phyloP scores from a whole-genome alignment of 2,329 filamentous ascomycete species.

The Claviceps sorghi region DNA sequence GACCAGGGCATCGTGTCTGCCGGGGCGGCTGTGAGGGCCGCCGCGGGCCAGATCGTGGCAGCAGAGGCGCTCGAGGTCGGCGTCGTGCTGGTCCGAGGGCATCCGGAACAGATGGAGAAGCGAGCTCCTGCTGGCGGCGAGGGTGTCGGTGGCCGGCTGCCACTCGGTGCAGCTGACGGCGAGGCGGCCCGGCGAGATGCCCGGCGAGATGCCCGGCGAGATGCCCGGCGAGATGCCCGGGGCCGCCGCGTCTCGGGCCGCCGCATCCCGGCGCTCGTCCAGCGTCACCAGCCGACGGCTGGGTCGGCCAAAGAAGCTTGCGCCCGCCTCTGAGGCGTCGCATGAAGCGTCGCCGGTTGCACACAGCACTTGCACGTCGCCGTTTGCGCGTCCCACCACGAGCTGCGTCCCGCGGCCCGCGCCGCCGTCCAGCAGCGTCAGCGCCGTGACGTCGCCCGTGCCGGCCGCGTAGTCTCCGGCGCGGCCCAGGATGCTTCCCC shows the following conservation, averaged over 20 bases:
- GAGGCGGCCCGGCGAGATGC: conserved; percentile 10
- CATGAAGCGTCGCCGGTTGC: too few species aligned
- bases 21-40: too few species aligned
- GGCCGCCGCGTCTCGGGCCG: too few species aligned
- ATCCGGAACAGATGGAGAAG: conserved; percentile 17
- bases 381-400: conserved; percentile 35
- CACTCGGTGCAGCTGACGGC: conserved; percentile 22
- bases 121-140: conserved; percentile 19
- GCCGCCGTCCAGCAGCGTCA: conserved; percentile 15
- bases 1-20: too few species aligned
- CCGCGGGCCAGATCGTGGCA: conserved; percentile 16
- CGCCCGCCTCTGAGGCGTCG: too few species aligned
- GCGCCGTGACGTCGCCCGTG: conserved; percentile 33
- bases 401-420: conserved; percentile 22
- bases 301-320: too few species aligned
- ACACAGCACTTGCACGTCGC: conserved; percentile 31
- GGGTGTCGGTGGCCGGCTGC: conserved; percentile 14
- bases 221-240: too few species aligned
- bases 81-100: conserved; percentile 2
- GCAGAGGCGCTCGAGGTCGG: conserved; percentile 9
- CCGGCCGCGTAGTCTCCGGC: conserved; percentile 26
- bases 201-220: too few species aligned
- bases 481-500: conserved; percentile 25
- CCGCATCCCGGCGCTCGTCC: too few species aligned
- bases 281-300: too few species aligned